These are phyloP conservation scores for Xylogone sp. DNA, from an alignment of 2,329 filamentous ascomycete genomes.

Conservation along the genomic window DNA sequence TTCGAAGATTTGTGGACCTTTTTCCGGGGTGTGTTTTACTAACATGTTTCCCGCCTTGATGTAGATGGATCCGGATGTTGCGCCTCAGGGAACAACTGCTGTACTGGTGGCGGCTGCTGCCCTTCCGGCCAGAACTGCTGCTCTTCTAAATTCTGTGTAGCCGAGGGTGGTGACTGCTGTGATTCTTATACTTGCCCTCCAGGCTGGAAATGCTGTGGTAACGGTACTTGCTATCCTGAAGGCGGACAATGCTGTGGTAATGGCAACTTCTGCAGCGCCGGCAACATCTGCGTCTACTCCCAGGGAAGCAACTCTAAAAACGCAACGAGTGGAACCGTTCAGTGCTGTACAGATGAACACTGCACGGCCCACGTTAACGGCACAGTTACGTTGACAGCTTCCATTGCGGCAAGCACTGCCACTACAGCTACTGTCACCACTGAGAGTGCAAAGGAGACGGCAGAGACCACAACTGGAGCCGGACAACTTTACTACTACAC, in stretches of 20 bases:
- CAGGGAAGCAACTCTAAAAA: not conserved
- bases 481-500: constrained; percentile 7
- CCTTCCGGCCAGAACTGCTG: constrained; percentile 8
- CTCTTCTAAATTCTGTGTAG: constrained; percentile 4
- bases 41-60: not conserved
- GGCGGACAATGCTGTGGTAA: constrained; percentile 9
- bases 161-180: constrained; percentile 10
- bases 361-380: constrained; percentile 10
- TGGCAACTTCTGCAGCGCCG: constrained; percentile 7
- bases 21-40: not conserved
- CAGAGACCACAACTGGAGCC: not conserved
- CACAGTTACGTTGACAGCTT: constrained; percentile 1
- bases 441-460: not conserved
- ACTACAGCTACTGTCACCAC: not conserved
- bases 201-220: constrained; percentile 9
- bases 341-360: constrained; percentile 9
- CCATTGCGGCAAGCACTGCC: not conserved
- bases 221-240: constrained; percentile 3
- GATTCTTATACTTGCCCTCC: constrained; percentile 6
- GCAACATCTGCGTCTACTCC: constrained; percentile 8
- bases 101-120: constrained; percentile 7
- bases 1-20: not conserved
- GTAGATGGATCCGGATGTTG: constrained; percentile 6
- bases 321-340: not conserved
- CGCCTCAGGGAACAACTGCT: constrained; percentile 9